These are phyloP conservation scores for Phytophthora hibernalis DNA, from an alignment of 352 stramenopile genomes.

Conservation along the genomic window DNA sequence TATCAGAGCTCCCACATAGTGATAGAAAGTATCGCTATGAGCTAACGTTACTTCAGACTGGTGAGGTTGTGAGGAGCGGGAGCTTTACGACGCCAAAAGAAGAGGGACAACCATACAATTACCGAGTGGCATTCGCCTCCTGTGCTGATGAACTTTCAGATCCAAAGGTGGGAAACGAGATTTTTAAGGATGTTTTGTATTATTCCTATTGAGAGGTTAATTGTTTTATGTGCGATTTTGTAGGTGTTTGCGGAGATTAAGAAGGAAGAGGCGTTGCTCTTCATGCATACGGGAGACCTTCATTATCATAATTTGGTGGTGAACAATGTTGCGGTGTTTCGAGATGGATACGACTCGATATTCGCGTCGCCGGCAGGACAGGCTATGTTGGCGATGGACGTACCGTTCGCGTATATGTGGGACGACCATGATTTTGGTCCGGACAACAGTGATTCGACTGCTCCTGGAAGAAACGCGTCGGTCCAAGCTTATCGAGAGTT, in stretches of 20 bases:
- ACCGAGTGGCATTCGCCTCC: conserved; percentile 80
- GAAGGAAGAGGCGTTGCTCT: conserved; percentile 76
- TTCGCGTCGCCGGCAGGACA: conserved; percentile 72
- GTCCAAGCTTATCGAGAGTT: conserved; percentile 83
- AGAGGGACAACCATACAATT: conserved; percentile 61
- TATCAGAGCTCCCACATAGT: conserved; percentile 56
- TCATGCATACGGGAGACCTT: conserved; percentile 90
- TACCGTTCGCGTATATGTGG: conserved; percentile 92
- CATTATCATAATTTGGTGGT: conserved; percentile 88
- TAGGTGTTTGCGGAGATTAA: conserved; percentile 72
- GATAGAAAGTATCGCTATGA: conserved; percentile 69
- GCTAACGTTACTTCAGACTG: conserved; percentile 45
- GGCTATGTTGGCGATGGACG: conserved; percentile 83
- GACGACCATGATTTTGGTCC: conserved; percentile 92
- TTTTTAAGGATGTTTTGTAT: conserved; percentile 9
- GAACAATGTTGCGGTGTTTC: conserved; percentile 69
- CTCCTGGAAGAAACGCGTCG: conserved; percentile 71
- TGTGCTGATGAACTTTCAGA: conserved; percentile 86
- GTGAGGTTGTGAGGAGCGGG: conserved; percentile 46
- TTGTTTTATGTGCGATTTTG: conserved; percentile 5
- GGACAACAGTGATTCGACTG: conserved; percentile 89
- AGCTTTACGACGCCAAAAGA: conserved; percentile 56
- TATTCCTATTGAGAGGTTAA: conserved; percentile 21
- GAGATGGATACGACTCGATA: conserved; percentile 71
- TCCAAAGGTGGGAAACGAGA: conserved; percentile 42